These are phyloP conservation scores for Macaranga tanarius DNA, from an alignment of 441 rosid species.

Conservation along the genomic window DNA sequence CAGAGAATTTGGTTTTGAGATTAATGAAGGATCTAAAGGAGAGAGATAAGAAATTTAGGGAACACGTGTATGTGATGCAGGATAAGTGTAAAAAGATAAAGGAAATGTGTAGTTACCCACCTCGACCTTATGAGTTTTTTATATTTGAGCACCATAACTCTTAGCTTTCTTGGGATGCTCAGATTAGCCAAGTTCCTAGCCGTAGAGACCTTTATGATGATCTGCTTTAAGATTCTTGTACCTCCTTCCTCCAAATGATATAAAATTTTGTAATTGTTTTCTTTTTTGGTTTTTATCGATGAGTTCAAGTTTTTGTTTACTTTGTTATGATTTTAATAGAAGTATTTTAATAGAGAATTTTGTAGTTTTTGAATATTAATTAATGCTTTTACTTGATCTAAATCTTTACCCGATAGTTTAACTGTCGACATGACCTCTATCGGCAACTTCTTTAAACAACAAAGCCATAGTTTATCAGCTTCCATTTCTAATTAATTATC, in stretches of 20 bases:
- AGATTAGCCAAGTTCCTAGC: conserved; percentile 90
- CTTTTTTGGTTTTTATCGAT: no score
- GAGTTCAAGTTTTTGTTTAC: no score
- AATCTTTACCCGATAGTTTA: conserved; percentile 35
- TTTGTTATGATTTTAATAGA: no score
- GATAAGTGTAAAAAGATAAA: conserved; percentile 78
- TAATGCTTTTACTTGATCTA: no score
- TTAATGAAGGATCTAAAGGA: conserved; percentile 92
- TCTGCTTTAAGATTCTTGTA: conserved; percentile 50
- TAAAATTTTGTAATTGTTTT: no score
- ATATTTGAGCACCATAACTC: conserved; percentile 88
- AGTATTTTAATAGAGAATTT: no score
- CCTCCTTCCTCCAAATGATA: conserved; percentile 31
- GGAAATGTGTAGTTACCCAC: conserved; percentile 92
- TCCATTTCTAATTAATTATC: conserved; percentile 54
- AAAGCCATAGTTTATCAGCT: conserved; percentile 50
- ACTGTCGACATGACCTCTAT: conserved; percentile 46
- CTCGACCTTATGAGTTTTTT: conserved; percentile 95
- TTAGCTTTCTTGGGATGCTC: conserved; percentile 85
- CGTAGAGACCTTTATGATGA: conserved; percentile 94
- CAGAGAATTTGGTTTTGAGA: conserved; percentile 75
- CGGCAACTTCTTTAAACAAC: conserved; percentile 53
- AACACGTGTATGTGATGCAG: conserved; percentile 59
- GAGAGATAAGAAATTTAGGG: conserved; percentile 79
- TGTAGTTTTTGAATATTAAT: no score